phyloP scores from a whole-genome alignment of 2,329 filamentous ascomycete genomes.

The Pyrenophora tritici-repentis region DNA sequence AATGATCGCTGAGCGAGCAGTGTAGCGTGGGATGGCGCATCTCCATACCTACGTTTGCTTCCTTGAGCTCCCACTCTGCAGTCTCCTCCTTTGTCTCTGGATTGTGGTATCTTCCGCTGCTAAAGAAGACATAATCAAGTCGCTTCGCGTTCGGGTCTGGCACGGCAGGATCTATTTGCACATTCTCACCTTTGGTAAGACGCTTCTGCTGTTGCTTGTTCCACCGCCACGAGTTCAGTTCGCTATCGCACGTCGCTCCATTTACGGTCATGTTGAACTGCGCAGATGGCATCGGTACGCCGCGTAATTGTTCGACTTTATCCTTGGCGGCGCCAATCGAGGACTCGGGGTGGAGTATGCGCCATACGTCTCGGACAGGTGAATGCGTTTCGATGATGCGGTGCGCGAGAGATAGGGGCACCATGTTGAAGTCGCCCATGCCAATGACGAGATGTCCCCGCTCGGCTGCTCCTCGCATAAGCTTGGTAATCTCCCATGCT shows the following conservation, averaged over 20 bases:
- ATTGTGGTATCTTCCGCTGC: constrained; percentile 34
- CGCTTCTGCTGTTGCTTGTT: constrained; percentile 69
- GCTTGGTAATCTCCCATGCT: constrained; percentile 91
- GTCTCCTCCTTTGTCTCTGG: constrained; percentile 32
- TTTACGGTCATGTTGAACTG: constrained; percentile 79
- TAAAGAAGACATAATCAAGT: constrained; percentile 91
- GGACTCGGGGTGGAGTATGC: constrained; percentile 79
- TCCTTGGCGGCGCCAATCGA: constrained; percentile 76
- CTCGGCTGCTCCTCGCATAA: constrained; percentile 80
- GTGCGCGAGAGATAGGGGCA: constrained; percentile 84
- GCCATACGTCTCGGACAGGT: constrained; percentile 83
- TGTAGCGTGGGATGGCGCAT: constrained; percentile 78
- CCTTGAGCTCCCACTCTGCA: constrained; percentile 69
- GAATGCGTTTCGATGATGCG: constrained; percentile 78
- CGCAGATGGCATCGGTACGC: constrained; percentile 72
- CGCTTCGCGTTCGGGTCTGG: constrained; percentile 79
- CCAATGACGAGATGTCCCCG: constrained; percentile 82
- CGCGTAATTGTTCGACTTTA: constrained; percentile 67
- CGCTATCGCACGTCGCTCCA: constrained; percentile 84
- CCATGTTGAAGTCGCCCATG: constrained; percentile 95
- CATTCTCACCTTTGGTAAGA: constrained; percentile 67
- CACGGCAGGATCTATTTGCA: constrained; percentile 66
- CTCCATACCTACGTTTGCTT: constrained; percentile 76
- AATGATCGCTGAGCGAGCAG: constrained; percentile 93
- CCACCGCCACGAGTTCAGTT: constrained; percentile 95